These are phyloP conservation scores for Ganoderma leucocontextum DNA, from an alignment of 1,284 basidiomycete species.

Conservation along the genomic window DNA sequence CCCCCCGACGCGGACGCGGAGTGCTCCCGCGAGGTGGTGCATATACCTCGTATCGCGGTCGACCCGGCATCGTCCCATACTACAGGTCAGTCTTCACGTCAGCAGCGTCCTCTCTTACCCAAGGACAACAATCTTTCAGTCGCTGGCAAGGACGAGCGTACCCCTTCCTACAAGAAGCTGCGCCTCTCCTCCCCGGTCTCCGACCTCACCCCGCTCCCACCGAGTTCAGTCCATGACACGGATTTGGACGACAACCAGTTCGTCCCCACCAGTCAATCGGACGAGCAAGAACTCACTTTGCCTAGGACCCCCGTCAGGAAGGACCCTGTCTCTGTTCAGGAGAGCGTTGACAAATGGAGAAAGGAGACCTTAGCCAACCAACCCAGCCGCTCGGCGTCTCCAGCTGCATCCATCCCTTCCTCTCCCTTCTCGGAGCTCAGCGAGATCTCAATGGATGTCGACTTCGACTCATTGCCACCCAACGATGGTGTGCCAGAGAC, in stretches of 20 bases:
- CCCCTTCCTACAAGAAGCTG: conserved; percentile 30
- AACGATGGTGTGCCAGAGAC: not conserved
- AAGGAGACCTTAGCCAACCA: conserved; percentile 31
- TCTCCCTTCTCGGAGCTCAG: conserved; percentile 20
- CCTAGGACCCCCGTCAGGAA: conserved; percentile 35
- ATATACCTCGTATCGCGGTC: conserved; percentile 16
- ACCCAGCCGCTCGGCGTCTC: conserved; percentile 16
- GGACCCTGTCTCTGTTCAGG: conserved; percentile 44
- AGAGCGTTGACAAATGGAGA: conserved; percentile 54
- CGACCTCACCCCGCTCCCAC: conserved; percentile 22
- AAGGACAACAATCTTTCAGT: conserved; percentile 24
- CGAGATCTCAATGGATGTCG: conserved; percentile 39
- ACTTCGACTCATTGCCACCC: conserved; percentile 23
- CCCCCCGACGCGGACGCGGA: conserved; percentile 21
- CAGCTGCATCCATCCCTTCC: conserved; percentile 15
- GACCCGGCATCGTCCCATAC: conserved; percentile 9
- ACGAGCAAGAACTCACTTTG: conserved; percentile 63
- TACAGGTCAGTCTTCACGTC: conserved; percentile 16
- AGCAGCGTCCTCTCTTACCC: conserved; percentile 7
- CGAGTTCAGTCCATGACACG: conserved; percentile 28
- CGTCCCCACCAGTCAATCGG: conserved; percentile 75
- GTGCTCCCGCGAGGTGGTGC: conserved; percentile 10
- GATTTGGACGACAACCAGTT: conserved; percentile 46
- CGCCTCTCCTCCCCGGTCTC: conserved; percentile 32
- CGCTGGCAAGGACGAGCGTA: conserved; percentile 10